Percentiles rank a stretch among this genome's conserved stretches.
phyloP scores from a whole-genome alignment of 352 stramenopile species.

The Pythium periplocum region DNA sequence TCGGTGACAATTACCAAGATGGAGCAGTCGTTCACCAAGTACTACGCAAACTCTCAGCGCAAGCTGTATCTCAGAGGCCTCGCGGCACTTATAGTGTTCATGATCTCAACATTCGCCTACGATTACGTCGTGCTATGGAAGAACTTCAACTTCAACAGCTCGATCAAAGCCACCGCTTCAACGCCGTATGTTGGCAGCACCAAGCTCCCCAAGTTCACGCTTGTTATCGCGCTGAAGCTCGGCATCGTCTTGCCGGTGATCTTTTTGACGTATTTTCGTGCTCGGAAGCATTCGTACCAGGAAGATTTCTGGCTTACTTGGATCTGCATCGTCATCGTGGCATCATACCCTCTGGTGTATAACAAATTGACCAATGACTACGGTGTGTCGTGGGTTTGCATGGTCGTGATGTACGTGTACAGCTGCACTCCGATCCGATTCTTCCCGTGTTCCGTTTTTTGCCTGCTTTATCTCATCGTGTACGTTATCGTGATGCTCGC shows the following conservation, averaged over 20 bases:
- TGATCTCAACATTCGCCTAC: constrained; percentile 64
- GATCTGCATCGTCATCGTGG: constrained; percentile 53
- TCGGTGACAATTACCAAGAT: constrained; percentile 66
- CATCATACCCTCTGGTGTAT: constrained; percentile 68
- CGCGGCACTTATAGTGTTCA: constrained; percentile 57
- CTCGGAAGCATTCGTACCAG: constrained; percentile 48
- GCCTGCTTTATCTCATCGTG: constrained; percentile 51
- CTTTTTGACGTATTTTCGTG: constrained; percentile 61
- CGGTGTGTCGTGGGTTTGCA: constrained; percentile 72
- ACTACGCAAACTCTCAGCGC: constrained; percentile 69
- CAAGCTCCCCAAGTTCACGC: constrained; percentile 56
- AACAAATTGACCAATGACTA: constrained; percentile 83
- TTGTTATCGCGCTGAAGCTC: constrained; percentile 61
- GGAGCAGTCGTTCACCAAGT: constrained; percentile 72
- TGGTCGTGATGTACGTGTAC: constrained; percentile 85
- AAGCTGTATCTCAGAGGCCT: constrained; percentile 58
- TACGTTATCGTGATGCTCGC: constrained; percentile 73
- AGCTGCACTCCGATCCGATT: constrained; percentile 78
- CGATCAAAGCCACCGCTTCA: constrained; percentile 20
- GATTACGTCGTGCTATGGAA: constrained; percentile 70
- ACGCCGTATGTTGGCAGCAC: constrained; percentile 25
- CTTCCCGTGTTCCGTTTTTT: constrained; percentile 73
- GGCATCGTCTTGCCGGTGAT: constrained; percentile 57
- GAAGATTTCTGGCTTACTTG: constrained; percentile 69
- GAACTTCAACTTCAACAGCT: constrained; percentile 35